A percentile compares a stretch with the other conserved stretches of the same genome.
These are phyloP conservation scores for Russula sp. DNA, from an alignment of 768 basidiomycete genomes.

Conservation along the genomic window DNA sequence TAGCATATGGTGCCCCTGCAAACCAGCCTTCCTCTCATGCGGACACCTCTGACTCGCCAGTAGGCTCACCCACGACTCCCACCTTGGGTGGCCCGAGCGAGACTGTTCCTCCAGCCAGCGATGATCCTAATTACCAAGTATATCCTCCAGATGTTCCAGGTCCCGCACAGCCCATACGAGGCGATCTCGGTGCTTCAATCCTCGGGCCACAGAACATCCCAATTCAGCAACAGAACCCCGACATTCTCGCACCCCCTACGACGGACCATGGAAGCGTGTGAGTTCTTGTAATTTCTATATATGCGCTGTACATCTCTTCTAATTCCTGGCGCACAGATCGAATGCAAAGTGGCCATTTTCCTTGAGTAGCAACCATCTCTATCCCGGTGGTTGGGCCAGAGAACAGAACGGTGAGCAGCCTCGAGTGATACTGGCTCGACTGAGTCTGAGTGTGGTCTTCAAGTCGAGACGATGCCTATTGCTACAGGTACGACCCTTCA, in stretches of 20 bases:
- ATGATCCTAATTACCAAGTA: constrained; percentile 25
- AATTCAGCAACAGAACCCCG: constrained; percentile 49
- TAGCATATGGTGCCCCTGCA: neutral
- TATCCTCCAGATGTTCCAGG: constrained; percentile 22
- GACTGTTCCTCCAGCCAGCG: constrained; percentile 25
- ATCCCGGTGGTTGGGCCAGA: constrained; percentile 53
- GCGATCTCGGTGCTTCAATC: constrained; percentile 37
- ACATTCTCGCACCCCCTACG: constrained; percentile 50
- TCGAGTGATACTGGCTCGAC: neutral
- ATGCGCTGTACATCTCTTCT: neutral
- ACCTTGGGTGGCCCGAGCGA: neutral
- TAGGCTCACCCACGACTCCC: neutral
- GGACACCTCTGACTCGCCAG: neutral
- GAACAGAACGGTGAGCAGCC: constrained; percentile 40
- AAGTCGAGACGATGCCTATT: constrained; percentile 43
- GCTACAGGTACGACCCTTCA: constrained; percentile 34
- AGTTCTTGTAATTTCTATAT: neutral
- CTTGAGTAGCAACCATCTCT: constrained; percentile 49
- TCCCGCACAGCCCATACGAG: constrained; percentile 39
- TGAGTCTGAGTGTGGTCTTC: neutral
- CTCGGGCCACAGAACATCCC: constrained; percentile 53
- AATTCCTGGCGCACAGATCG: constrained; percentile 24
- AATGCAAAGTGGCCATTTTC: constrained; percentile 54
- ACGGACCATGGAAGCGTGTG: constrained; percentile 52
- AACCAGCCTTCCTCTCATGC: no score